phyloP scores from a whole-genome alignment of 2,329 filamentous ascomycete genomes.

The Diaporthe sp. region DNA sequence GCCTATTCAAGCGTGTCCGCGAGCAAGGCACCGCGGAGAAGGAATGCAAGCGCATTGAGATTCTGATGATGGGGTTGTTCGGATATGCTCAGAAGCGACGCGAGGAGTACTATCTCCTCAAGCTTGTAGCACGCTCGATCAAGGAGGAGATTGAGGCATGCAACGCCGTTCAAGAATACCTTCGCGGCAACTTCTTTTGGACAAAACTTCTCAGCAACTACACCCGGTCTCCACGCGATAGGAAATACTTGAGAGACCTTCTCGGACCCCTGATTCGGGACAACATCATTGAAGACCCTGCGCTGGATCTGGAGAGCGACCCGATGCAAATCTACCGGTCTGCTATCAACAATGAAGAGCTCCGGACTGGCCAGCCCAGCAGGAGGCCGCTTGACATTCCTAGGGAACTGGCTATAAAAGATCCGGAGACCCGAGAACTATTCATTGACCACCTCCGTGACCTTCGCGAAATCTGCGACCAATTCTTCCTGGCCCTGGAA shows the following conservation, averaged over 20 bases:
- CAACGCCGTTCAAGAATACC: conserved; percentile 82
- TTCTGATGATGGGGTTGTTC: conserved; percentile 95
- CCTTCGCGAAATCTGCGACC: conserved; percentile 92
- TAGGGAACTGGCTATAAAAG: conserved; percentile 93
- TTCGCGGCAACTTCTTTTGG: conserved; percentile 95
- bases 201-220: conserved; percentile 88
- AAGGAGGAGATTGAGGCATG: conserved; percentile 87
- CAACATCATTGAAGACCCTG: conserved; percentile 92
- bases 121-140: conserved; percentile 85
- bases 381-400: conserved; percentile 86
- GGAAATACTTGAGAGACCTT: conserved; percentile 91
- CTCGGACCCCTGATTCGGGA: conserved; percentile 88
- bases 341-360: conserved; percentile 96
- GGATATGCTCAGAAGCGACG: conserved; percentile 96
- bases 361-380: conserved; percentile 89
- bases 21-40: conserved; percentile 90
- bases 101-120: conserved; percentile 96
- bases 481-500: conserved; percentile 86
- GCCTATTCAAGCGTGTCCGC: conserved; percentile 86
- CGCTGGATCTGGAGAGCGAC: conserved; percentile 94
- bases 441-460: conserved; percentile 97
- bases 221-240: conserved; percentile 89
- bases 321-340: conserved; percentile 97
- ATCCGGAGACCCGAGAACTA: conserved; percentile 89
- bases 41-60: conserved; percentile 92